phyloP scores from a whole-genome alignment of 805 yeast genomes.

The Naumovozyma baii region DNA sequence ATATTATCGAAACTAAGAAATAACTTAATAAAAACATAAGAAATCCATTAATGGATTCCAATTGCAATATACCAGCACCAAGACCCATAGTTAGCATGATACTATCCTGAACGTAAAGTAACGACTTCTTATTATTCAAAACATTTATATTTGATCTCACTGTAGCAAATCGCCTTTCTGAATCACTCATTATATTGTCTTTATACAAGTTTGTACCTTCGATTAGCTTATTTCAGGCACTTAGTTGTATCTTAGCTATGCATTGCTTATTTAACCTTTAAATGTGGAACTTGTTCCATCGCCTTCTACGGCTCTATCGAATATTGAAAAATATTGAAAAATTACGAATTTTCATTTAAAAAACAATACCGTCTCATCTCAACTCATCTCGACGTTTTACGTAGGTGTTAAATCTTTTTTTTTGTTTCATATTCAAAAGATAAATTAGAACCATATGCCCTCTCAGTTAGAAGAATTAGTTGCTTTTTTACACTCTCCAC shows the following conservation, averaged over 20 bases:
- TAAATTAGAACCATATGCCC: too few species aligned
- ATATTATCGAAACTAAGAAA: conserved; percentile 27
- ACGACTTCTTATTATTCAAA: conserved; percentile 15
- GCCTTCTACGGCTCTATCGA: neutral
- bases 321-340: conserved; percentile 1
- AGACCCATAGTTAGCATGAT: conserved; percentile 42
- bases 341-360: neutral
- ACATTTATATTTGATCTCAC: conserved; percentile 15
- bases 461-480: conserved; percentile 55
- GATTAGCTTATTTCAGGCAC: too few species aligned
- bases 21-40: conserved; percentile 34
- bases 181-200: neutral
- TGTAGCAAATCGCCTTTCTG: conserved; percentile 6
- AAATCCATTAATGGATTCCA: conserved; percentile 43
- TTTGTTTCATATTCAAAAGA: too few species aligned
- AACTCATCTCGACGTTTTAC: conserved; percentile 3
- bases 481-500: conserved; percentile 70
- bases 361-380: conserved; percentile 3
- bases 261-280: neutral
- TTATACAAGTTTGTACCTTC: too few species aligned
- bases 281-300: neutral
- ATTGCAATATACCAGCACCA: conserved; percentile 45
- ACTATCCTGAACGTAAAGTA: conserved; percentile 35
- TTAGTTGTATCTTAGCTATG: neutral
- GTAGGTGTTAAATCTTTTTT: too few species aligned